These are phyloP conservation scores for Chrysoporthe cubensis DNA, from an alignment of 2,329 filamentous ascomycete species.

Conservation along the genomic window DNA sequence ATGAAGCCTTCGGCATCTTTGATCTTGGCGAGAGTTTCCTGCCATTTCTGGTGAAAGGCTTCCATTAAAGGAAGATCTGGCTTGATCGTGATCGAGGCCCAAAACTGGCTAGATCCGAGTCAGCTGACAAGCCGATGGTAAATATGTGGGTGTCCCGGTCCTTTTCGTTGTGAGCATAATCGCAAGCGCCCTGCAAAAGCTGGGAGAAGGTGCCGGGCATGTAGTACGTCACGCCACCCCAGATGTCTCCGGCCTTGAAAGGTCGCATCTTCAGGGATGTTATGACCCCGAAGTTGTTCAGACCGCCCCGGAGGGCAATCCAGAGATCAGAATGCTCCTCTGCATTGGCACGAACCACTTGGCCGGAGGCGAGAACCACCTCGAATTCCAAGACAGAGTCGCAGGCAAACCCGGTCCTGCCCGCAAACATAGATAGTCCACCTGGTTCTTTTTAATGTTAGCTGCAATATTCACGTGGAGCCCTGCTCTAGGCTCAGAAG, in stretches of 20 bases:
- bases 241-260: constrained; percentile 31
- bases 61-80: constrained; percentile 28
- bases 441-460: neutral
- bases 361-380: constrained; percentile 12
- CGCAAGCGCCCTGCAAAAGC: constrained; percentile 28
- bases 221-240: constrained; percentile 27
- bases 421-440: constrained; percentile 16
- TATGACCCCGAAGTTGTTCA: neutral
- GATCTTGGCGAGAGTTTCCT: constrained; percentile 27
- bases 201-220: constrained; percentile 28
- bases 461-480: neutral
- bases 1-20: constrained; percentile 31
- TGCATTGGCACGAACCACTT: constrained; percentile 28
- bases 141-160: constrained; percentile 28
- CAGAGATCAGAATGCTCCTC: neutral
- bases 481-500: neutral
- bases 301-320: neutral
- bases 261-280: constrained; percentile 28
- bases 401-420: constrained; percentile 30
- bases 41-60: constrained; percentile 29
- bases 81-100: constrained; percentile 16
- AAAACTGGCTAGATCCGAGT: constrained; percentile 1
- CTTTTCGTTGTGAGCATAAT: constrained; percentile 29
- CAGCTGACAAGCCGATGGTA: neutral
- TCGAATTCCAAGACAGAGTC: constrained; percentile 31